Conservation (phyloP, 2,329 filamentous ascomycete genomes). For the Aureobasidium melanogenum region DNA sequence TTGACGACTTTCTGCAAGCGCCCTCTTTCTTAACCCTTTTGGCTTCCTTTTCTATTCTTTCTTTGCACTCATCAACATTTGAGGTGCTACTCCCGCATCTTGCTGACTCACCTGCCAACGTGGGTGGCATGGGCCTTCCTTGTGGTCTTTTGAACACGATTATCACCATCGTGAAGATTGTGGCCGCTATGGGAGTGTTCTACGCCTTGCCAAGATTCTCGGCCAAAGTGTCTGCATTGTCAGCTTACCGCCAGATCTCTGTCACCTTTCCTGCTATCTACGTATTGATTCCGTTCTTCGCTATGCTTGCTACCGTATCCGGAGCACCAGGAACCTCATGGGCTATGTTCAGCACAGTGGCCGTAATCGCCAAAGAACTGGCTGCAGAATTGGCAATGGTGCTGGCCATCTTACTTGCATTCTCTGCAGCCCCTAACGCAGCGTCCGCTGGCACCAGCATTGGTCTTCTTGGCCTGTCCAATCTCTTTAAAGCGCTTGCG, state of each 20-base stretch:
- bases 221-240: constrained; percentile 32
- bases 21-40: constrained; percentile 38
- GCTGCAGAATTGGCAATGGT: constrained; percentile 34
- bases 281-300: constrained; percentile 31
- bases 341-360: constrained; percentile 26
- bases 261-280: constrained; percentile 33
- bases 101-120: constrained; percentile 35
- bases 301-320: constrained; percentile 23
- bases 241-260: constrained; percentile 34
- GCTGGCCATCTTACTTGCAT: constrained; percentile 37
- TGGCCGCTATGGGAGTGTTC: constrained; percentile 33
- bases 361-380: constrained; percentile 34
- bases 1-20: constrained; percentile 37
- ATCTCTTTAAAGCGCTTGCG: constrained; percentile 38
- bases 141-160: constrained; percentile 36
- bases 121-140: constrained; percentile 38
- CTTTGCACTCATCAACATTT: constrained; percentile 48
- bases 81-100: constrained; percentile 40
- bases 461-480: constrained; percentile 39
- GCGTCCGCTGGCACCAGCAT: constrained; percentile 39
- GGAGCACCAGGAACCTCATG: not conserved
- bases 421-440: constrained; percentile 40
- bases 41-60: constrained; percentile 44
- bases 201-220: constrained; percentile 29
- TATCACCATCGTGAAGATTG: constrained; percentile 32